Evolutionary conservation across 2,329 filamentous ascomycete species (phyloP).

Genomic region (Colletotrichum godetiae): DNA sequence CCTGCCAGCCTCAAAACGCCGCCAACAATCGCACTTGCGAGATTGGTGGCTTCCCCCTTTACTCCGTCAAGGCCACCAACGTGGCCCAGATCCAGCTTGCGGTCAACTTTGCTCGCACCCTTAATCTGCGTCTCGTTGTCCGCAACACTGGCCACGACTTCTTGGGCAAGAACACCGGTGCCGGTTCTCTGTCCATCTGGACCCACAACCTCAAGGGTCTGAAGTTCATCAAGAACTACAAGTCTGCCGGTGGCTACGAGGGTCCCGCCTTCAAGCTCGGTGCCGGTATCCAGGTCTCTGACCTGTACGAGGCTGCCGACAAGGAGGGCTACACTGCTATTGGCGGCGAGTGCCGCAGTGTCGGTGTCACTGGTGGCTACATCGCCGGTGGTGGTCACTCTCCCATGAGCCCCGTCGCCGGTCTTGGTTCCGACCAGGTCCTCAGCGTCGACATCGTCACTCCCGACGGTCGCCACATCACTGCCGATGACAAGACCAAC

Average conservation of each 20-base stretch:
- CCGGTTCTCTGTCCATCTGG: constrained; percentile 60
- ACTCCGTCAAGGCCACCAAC: constrained; percentile 53
- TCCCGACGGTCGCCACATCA: constrained; percentile 54
- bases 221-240: constrained; percentile 39
- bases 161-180: constrained; percentile 63
- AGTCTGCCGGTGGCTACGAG: constrained; percentile 42
- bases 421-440: constrained; percentile 60
- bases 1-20: constrained; percentile 47
- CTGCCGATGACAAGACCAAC: constrained; percentile 53
- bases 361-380: constrained; percentile 44
- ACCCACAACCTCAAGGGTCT: constrained; percentile 57
- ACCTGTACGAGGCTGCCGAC: constrained; percentile 63
- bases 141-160: constrained; percentile 67
- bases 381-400: constrained; percentile 59
- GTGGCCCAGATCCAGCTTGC: constrained; percentile 58
- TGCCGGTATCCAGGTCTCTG: constrained; percentile 63
- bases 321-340: constrained; percentile 59
- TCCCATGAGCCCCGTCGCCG: constrained; percentile 55
- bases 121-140: constrained; percentile 62
- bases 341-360: constrained; percentile 61
- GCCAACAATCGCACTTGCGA: constrained; percentile 45
- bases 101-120: constrained; percentile 57
- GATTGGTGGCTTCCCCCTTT: constrained; percentile 54
- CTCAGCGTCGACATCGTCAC: constrained; percentile 61
- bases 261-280: constrained; percentile 66